A percentile compares a stretch with the other conserved stretches of the same genome.
phyloP scores from a whole-genome alignment of 345 rosid species.

The Raphanus sativus region DNA sequence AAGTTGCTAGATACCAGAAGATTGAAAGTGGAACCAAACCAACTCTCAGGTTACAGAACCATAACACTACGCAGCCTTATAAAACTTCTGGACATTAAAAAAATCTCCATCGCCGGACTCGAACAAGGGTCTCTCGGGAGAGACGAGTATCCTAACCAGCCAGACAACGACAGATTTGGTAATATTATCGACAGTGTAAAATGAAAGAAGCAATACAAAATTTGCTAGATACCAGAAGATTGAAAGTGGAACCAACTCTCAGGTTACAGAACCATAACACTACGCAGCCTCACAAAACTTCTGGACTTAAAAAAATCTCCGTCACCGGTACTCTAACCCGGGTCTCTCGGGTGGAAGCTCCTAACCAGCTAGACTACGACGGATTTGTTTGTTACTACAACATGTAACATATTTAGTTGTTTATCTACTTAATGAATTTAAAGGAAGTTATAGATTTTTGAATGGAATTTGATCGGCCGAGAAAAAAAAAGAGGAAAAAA shows the following conservation, averaged over 20 bases:
- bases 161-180: constrained; percentile 41
- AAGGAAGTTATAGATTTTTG: background rate
- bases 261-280: background rate
- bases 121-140: constrained; percentile 74
- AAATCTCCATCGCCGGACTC: constrained; percentile 41
- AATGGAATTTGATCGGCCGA: background rate
- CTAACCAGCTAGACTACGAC: constrained; percentile 61
- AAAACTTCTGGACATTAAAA: background rate
- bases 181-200: background rate
- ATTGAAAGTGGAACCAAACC: constrained; percentile 24
- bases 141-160: constrained; percentile 80
- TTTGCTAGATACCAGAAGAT: constrained; percentile 18
- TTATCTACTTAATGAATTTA: background rate
- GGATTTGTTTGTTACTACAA: background rate
- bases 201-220: constrained; percentile 26
- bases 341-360: constrained; percentile 79
- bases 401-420: background rate
- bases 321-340: constrained; percentile 75
- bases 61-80: background rate
- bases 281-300: constrained; percentile 37
- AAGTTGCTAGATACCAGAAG: constrained; percentile 17
- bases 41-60: background rate
- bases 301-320: constrained; percentile 44
- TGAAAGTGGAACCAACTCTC: constrained; percentile 13
- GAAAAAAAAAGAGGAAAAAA: background rate